phyloP scores from a whole-genome alignment of 768 basidiomycete species.

The Hydnomerulius pinastri region DNA sequence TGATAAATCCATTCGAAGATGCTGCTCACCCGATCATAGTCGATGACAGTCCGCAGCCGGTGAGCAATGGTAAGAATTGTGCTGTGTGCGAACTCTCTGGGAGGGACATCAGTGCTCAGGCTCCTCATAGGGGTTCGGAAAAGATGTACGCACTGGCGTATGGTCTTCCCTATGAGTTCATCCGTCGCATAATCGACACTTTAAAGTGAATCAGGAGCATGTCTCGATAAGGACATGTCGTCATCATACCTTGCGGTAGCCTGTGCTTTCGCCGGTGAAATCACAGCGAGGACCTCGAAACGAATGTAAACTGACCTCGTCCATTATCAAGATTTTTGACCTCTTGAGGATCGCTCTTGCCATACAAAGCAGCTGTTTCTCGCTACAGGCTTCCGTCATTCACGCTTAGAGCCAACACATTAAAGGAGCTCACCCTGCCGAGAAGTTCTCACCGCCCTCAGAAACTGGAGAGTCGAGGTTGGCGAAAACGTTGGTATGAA shows the following conservation, averaged over 20 bases:
- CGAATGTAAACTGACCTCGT: slow-evolving; percentile 67
- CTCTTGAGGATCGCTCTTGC: slow-evolving; percentile 82
- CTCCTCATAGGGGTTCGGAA: too few species aligned
- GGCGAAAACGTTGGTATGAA: too few species aligned
- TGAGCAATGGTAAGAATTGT: slow-evolving; percentile 87
- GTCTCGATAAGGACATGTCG: neutral
- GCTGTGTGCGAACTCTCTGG: slow-evolving; percentile 78
- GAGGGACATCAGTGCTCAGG: too few species aligned
- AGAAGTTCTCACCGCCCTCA: too few species aligned
- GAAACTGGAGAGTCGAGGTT: too few species aligned
- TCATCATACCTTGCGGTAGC: slow-evolving; percentile 53
- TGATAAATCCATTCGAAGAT: too few species aligned
- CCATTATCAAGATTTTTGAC: slow-evolving; percentile 81
- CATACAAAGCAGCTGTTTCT: slow-evolving; percentile 89
- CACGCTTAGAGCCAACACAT: too few species aligned
- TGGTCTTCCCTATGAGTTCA: slow-evolving; percentile 76
- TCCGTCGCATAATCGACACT: slow-evolving; percentile 82
- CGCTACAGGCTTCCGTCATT: too few species aligned
- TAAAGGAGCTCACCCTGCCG: too few species aligned
- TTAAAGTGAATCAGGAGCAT: slow-evolving; percentile 12
- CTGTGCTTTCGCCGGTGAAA: slow-evolving; percentile 48
- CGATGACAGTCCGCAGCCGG: slow-evolving; percentile 75
- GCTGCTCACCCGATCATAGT: slow-evolving; percentile 83
- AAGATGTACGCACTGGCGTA: slow-evolving; percentile 61
- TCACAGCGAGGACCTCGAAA: slow-evolving; percentile 64